These are phyloP conservation scores for Pseudozyma pruni DNA, from an alignment of 1,284 basidiomycete species.

Conservation along the genomic window DNA sequence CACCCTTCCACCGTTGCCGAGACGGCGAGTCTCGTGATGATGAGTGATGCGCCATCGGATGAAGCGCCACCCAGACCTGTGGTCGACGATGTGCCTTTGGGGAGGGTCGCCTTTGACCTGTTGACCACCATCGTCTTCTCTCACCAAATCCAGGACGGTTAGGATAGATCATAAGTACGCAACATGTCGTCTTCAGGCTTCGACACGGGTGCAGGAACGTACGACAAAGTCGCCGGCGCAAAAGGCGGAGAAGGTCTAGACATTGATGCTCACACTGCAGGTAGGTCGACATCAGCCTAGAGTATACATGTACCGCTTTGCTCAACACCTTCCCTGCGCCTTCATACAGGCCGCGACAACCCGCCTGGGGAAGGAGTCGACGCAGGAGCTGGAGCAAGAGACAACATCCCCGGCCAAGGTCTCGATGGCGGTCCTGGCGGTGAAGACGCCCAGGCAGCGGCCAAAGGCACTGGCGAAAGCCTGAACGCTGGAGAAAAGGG, in stretches of 20 bases:
- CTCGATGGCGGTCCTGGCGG: conserved; percentile 11
- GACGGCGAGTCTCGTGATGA: neutral
- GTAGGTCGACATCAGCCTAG: neutral
- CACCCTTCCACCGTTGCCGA: conserved; percentile 4
- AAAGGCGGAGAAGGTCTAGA: conserved; percentile 21
- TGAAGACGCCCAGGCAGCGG: conserved; percentile 13
- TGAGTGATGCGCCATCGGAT: conserved; percentile 13
- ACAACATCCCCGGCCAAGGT: conserved; percentile 18
- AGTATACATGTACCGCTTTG: too few species aligned
- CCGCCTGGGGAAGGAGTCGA: conserved; percentile 16
- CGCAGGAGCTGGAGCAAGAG: conserved; percentile 8
- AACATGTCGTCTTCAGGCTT: conserved; percentile 21
- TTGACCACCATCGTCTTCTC: too few species aligned
- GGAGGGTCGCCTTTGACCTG: too few species aligned
- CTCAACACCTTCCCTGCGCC: neutral
- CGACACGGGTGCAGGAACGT: conserved; percentile 15
- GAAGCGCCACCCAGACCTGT: neutral
- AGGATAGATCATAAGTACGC: too few species aligned
- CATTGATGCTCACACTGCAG: conserved; percentile 25
- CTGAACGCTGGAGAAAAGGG: conserved; percentile 18
- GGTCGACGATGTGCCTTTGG: too few species aligned
- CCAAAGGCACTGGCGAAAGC: conserved; percentile 15
- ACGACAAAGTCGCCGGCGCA: conserved; percentile 14
- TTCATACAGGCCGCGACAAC: conserved; percentile 7
- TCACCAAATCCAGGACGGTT: too few species aligned